A percentile compares a stretch with the other conserved stretches of the same genome.
phyloP scores from a whole-genome alignment of 225 moss, liverwort and hornwort genomes.

The Pseudoscleropodium purum region DNA sequence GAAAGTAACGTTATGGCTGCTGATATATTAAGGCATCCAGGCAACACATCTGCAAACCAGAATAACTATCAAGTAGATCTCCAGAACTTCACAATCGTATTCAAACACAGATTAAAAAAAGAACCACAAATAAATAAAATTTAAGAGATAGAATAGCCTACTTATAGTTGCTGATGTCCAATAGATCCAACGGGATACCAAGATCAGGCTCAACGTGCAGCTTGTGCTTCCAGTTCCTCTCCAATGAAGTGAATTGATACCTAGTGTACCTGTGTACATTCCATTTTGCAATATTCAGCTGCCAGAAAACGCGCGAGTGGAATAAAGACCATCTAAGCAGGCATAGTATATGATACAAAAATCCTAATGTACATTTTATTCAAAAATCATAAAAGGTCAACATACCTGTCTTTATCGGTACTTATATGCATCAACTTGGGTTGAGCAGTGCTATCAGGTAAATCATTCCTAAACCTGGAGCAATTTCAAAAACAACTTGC shows the following conservation, averaged over 20 bases:
- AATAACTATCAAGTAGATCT: neutral
- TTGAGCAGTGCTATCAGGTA: slow-evolving; percentile 91
- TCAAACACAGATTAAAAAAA: neutral
- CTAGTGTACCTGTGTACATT: slow-evolving; percentile 72
- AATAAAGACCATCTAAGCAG: neutral
- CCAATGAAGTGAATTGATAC: slow-evolving; percentile 82
- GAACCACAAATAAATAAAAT: neutral
- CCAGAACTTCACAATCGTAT: neutral
- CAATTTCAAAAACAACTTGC: neutral
- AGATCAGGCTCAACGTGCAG: slow-evolving; percentile 91
- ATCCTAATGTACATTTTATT: neutral
- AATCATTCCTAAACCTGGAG: slow-evolving; percentile 95
- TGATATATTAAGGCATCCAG: neutral
- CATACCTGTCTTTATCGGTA: slow-evolving; percentile 93
- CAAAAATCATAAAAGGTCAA: neutral
- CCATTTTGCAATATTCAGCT: slow-evolving; percentile 4
- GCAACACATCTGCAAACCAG: neutral
- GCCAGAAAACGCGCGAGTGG: neutral
- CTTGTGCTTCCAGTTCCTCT: slow-evolving; percentile 91
- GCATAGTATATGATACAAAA: neutral
- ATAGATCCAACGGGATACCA: slow-evolving; percentile 86
- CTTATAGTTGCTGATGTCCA: slow-evolving; percentile 99
- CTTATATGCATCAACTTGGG: slow-evolving; percentile 96
- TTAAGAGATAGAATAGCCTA: slow-evolving; percentile 15
- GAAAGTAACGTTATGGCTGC: neutral